Conservation (phyloP, 345 rosid genomes). For the Psidium friedrichsthalianum region DNA sequence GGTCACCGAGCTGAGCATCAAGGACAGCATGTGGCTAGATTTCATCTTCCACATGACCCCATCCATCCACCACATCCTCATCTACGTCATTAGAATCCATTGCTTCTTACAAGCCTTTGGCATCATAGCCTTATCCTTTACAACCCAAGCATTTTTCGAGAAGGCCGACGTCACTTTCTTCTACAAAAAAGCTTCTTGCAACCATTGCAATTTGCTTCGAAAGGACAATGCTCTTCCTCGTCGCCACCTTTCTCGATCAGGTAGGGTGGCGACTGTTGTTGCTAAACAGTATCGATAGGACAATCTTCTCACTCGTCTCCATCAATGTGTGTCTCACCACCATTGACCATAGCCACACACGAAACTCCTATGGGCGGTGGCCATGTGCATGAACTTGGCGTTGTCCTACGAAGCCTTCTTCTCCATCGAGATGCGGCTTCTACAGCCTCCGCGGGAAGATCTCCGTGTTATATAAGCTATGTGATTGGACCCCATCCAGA, state of each 20-base stretch:
- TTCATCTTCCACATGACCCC: conserved; percentile 34
- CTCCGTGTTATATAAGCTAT: too few species aligned
- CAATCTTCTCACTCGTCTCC: conserved; percentile 12
- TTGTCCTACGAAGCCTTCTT: conserved; percentile 54
- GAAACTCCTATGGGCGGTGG: conserved; percentile 54
- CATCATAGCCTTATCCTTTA: conserved; percentile 61
- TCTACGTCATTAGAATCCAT: conserved; percentile 55
- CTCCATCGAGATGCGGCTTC: conserved; percentile 59
- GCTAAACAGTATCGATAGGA: neutral
- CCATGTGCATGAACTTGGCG: conserved; percentile 28
- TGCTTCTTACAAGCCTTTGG: conserved; percentile 57
- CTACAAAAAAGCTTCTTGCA: neutral
- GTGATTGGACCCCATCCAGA: too few species aligned
- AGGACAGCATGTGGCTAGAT: too few species aligned
- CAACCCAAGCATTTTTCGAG: conserved; percentile 56
- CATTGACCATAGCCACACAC: conserved; percentile 19
- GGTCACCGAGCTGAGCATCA: too few species aligned
- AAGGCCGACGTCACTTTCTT: conserved; percentile 52
- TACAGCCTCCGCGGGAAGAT: too few species aligned
- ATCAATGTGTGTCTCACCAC: conserved; percentile 36
- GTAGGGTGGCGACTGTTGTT: conserved; percentile 46
- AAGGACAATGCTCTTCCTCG: conserved; percentile 50
- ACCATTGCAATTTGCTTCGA: neutral
- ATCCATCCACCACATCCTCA: conserved; percentile 47
- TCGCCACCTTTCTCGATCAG: conserved; percentile 37